Conservation (phyloP, 2,329 filamentous ascomycete genomes). For the Colletotrichum ledebouriae region DNA sequence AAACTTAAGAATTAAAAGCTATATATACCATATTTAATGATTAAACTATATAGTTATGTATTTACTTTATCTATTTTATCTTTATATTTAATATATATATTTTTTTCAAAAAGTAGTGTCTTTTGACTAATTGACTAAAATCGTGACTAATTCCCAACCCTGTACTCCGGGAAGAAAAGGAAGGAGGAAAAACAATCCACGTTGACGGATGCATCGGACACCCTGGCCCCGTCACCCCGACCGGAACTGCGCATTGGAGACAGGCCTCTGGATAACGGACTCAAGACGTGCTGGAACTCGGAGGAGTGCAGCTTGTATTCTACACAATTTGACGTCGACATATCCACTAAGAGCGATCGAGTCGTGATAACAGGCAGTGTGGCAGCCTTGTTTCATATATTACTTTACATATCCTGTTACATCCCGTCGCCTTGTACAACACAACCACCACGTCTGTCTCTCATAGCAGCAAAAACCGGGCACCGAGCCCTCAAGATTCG, state of each 20-base stretch:
- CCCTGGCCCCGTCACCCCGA: conserved; percentile 38
- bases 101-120: too few species aligned
- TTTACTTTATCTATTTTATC: too few species aligned
- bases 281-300: not conserved
- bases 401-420: not conserved
- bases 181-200: not conserved
- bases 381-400: too few species aligned
- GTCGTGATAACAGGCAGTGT: not conserved
- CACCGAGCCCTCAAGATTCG: conserved; percentile 2
- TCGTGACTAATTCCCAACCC: too few species aligned
- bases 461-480: not conserved
- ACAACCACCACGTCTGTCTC: conserved; percentile 17
- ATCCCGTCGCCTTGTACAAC: conserved; percentile 28
- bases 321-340: conserved; percentile 1
- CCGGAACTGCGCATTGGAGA: not conserved
- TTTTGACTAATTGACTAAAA: too few species aligned
- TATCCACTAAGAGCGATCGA: conserved; percentile 14
- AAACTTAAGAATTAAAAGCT: too few species aligned
- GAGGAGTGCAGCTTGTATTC: conserved; percentile 10
- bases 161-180: conserved; percentile 13
- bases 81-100: too few species aligned
- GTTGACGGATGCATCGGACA: conserved; percentile 39
- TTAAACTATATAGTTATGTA: too few species aligned
- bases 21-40: too few species aligned
- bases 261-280: not conserved